These are phyloP conservation scores for Metschnikowia corniflorae DNA, from an alignment of 805 yeast species.

Conservation along the genomic window DNA sequence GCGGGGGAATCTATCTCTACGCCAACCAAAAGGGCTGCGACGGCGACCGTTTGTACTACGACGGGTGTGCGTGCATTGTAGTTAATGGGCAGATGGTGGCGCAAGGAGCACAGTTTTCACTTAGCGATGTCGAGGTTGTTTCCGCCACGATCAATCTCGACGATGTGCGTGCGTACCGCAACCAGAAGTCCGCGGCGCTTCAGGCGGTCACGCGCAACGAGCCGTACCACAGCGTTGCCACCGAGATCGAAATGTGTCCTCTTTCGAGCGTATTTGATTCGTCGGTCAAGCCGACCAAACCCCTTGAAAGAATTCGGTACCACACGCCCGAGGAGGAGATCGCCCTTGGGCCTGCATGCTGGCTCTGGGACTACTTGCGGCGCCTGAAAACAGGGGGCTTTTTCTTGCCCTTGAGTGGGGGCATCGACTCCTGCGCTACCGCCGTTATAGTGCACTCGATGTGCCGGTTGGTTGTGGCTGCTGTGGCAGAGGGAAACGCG, in stretches of 20 bases:
- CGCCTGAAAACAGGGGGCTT: constrained; percentile 88
- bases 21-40: constrained; percentile 98
- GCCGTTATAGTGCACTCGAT: constrained; percentile 91
- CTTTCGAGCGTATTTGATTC: constrained; percentile 57
- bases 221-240: constrained; percentile 55
- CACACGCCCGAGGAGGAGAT: constrained; percentile 93
- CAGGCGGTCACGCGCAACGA: constrained; percentile 52
- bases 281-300: constrained; percentile 52
- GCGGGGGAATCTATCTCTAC: constrained; percentile 94
- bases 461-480: constrained; percentile 80
- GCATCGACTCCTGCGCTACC: constrained; percentile 97
- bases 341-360: constrained; percentile 97
- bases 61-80: constrained; percentile 93
- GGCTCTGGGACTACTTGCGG: constrained; percentile 98
- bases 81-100: constrained; percentile 90
- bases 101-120: constrained; percentile 87
- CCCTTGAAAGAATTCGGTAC: constrained; percentile 47
- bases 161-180: constrained; percentile 81
- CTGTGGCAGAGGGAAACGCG: constrained; percentile 61
- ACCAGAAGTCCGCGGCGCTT: constrained; percentile 69
- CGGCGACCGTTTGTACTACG: constrained; percentile 95
- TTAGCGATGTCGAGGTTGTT: constrained; percentile 89
- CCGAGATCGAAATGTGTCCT: constrained; percentile 67
- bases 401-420: constrained; percentile 93
- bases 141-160: constrained; percentile 94